Evolutionary conservation across 1,284 basidiomycete genomes (phyloP), one percentile per base, ranked within the genome.

Genomic region (Ganoderma multipileum): DNA sequence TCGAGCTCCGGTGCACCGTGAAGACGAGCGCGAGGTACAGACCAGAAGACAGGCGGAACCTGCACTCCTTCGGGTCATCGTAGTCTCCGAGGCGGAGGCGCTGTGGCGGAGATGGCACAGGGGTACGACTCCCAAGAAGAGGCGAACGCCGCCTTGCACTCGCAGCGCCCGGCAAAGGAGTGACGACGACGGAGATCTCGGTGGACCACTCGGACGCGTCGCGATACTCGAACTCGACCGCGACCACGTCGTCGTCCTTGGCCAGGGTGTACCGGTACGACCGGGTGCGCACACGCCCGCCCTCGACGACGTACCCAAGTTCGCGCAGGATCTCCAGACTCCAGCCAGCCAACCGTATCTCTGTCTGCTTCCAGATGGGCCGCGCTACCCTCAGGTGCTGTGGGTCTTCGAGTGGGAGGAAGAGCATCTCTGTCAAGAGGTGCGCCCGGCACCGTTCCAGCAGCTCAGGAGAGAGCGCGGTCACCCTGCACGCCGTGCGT

Each of bases 391-490:
- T 8, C 20, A 50, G 28, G 7, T 50, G 42, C n/a, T 20, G 42
- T 1, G 61, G 42, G 47, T 47, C 42, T 26, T 62, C 61, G 42
- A 50, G 61, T 0, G 41, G 44, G 4, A 62, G 12, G 44, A 50
- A 62, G 30, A 62, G 42, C n/a, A 47, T 42, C 61, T 50, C 47
- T n/a, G 42, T 28, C 20, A 18, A 50, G 30, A 62, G 61, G 14
- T 50, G 61, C 8, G 28, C 44, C 20, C 28, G 44, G 42, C 61
- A 62, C 38, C 61, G 28, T n/a, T 20, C 26, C 30, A 62, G 44
- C 18, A 47, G 44, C 42, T 62, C 61, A 14, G 61, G 61, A 20
- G 61, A 50, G 44, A 62, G 61, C 11, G 61, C 61, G 61, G 47
- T 50, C 20, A 62, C 61, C 18, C 61, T 44, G 8, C 50, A 50